phyloP scores from a whole-genome alignment of 805 yeast species.

The Candida alai region DNA sequence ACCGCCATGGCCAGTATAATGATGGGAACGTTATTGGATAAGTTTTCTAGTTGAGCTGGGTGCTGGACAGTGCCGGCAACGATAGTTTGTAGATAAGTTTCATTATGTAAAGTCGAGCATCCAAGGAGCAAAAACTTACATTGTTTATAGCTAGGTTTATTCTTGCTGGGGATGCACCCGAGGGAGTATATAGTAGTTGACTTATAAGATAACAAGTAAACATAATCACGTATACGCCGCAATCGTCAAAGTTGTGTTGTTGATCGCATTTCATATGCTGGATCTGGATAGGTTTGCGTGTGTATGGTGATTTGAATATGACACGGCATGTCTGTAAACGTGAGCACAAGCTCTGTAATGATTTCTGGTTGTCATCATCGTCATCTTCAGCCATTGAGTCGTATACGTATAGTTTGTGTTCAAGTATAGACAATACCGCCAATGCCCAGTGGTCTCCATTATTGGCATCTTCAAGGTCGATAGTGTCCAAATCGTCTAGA shows the following conservation, averaged over 20 bases:
- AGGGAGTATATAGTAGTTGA: constrained; percentile 19
- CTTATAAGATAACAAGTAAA: constrained; percentile 31
- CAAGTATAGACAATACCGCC: constrained; percentile 48
- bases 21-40: constrained; percentile 23
- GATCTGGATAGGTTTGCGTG: constrained; percentile 20
- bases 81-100: constrained; percentile 17
- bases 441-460: constrained; percentile 81
- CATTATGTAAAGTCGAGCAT: constrained; percentile 42
- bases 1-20: constrained; percentile 27
- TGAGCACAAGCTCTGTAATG: constrained; percentile 21
- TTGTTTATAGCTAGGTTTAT: constrained; percentile 38
- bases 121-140: constrained; percentile 45
- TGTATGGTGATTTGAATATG: constrained; percentile 20
- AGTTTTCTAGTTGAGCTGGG: constrained; percentile 16
- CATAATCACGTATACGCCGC: constrained; percentile 50
- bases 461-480: constrained; percentile 46
- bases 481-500: constrained; percentile 43
- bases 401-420: constrained; percentile 47
- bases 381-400: constrained; percentile 50
- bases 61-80: background rate
- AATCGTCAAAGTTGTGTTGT: constrained; percentile 63
- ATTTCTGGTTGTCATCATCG: constrained; percentile 13
- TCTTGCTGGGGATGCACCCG: constrained; percentile 10
- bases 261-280: constrained; percentile 46
- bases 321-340: constrained; percentile 19